Percentiles rank a stretch among this genome's conserved stretches.
Conservation (phyloP, 768 basidiomycete species). For the Lactarius quietus region DNA sequence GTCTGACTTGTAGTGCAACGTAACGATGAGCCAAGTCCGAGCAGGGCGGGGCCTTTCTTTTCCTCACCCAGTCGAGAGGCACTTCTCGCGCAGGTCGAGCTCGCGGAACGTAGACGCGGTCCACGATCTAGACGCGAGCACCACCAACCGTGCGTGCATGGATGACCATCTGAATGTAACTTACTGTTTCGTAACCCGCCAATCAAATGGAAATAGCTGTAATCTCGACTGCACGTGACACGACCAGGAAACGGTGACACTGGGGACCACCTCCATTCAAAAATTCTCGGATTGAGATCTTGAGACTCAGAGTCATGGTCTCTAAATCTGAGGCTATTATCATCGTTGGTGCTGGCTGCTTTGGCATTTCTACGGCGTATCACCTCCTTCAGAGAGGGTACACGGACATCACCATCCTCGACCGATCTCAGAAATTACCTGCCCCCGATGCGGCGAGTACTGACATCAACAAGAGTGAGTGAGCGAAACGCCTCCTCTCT, state of each 20-base stretch:
- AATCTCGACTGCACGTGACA: too few species aligned
- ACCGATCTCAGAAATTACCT: constrained; percentile 64
- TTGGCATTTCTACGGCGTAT: constrained; percentile 83
- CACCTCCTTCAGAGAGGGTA: constrained; percentile 72
- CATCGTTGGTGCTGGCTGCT: constrained; percentile 80
- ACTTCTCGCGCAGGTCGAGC: constrained; percentile 45
- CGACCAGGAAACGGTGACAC: too few species aligned
- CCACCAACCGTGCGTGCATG: constrained; percentile 55
- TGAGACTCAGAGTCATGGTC: neutral
- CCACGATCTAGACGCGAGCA: constrained; percentile 82
- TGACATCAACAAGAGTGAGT: constrained; percentile 47
- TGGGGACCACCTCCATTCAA: too few species aligned
- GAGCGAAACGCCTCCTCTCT: constrained; percentile 7
- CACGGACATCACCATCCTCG: constrained; percentile 67
- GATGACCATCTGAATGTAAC: too few species aligned
- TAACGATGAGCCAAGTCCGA: neutral
- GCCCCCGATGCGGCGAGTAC: constrained; percentile 78
- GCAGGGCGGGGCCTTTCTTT: neutral
- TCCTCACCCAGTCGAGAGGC: constrained; percentile 75
- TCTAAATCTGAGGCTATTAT: constrained; percentile 39
- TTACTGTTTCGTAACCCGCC: too few species aligned
- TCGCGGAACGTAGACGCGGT: constrained; percentile 74
- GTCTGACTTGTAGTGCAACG: constrained; percentile 53
- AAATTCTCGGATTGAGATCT: too few species aligned
- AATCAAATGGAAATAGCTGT: too few species aligned